These are phyloP conservation scores for Ehretia macrophylla DNA, from an alignment of 257 asterid genomes.

Conservation along the genomic window DNA sequence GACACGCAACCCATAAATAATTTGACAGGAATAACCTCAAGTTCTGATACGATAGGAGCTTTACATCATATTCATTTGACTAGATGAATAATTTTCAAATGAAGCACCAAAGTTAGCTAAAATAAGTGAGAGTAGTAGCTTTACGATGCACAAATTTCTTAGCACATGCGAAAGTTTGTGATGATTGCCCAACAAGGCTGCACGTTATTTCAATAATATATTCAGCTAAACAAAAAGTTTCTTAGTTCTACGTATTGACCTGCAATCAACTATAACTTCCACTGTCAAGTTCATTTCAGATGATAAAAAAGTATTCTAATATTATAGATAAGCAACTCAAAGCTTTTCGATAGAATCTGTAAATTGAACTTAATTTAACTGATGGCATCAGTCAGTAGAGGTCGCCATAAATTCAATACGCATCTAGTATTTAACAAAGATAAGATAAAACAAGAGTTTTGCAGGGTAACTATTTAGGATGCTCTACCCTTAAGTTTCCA, in stretches of 20 bases:
- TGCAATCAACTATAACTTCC: constrained; percentile 14
- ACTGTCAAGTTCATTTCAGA: constrained; percentile 6
- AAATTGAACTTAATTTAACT: too few species aligned
- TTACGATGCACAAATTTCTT: constrained; percentile 9
- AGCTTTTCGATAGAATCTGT: not conserved
- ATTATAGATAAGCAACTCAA: not conserved
- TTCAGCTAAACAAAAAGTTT: constrained; percentile 6
- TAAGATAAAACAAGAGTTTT: too few species aligned
- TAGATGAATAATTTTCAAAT: not conserved
- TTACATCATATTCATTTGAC: not conserved
- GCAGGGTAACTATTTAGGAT: too few species aligned
- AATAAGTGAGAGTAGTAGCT: not conserved
- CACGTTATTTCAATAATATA: not conserved
- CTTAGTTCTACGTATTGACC: constrained; percentile 7
- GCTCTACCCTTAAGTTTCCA: too few species aligned
- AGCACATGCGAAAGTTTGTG: not conserved
- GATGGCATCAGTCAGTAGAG: too few species aligned
- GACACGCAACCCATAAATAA: not conserved
- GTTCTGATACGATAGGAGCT: not conserved
- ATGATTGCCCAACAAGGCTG: constrained; percentile 1
- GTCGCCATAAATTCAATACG: too few species aligned
- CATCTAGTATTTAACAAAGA: not conserved
- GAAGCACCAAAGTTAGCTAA: not conserved
- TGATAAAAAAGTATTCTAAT: not conserved
- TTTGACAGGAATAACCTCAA: not conserved